Base-by-base conservation (phyloP, 2,329 filamentous ascomycete genomes). In the Xylaria sp. region DNA sequence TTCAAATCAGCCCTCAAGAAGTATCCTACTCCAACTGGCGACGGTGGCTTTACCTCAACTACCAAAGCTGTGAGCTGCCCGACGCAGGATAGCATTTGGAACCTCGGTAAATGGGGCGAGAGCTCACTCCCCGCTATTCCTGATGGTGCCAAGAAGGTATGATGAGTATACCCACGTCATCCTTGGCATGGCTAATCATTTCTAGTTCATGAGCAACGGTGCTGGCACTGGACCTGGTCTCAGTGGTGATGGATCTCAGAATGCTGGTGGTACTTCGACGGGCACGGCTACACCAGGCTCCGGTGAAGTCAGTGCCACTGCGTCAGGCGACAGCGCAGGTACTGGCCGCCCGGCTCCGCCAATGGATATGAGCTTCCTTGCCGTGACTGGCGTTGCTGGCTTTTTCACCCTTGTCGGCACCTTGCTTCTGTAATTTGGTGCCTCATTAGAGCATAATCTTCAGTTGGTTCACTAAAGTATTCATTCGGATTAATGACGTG, bases 141-240 rank as follows among this genome's bases (percentile, higher is more conserved):
- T 37, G 65, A 75, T 0, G 75, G 75, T 27, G 85, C 85, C 29
- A 65, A 79, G 67, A 80, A 73, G 66, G 68, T 71, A 68, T 41
- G 41, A 35, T 53, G 4, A 35, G 40, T 15, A 29, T 10, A 5
- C 11, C 21, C 41, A 54, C 3, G 27, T 29, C 6, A 8, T 35
- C 13, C 11, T 35, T 35, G 44, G 54, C 38, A 33, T 27, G 6
- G 40, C 51, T 68, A 65, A 68, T 33, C 7, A 11, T 15, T 38
- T 60, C 5, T 55, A 83, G 77, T 85, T 78, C 76, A 81, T 87
- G 79, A 78, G 75, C 35, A 70, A 77, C 8, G 84, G 85, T 69
- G 84, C 84, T 48, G 84, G 84, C 33, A 69, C 71, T 1, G 85
- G 83, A 2, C 83, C 83, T 11, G 85, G 85, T 65, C 78, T 87